Conservation (phyloP, 257 asterid species). For the Vinca minor region DNA sequence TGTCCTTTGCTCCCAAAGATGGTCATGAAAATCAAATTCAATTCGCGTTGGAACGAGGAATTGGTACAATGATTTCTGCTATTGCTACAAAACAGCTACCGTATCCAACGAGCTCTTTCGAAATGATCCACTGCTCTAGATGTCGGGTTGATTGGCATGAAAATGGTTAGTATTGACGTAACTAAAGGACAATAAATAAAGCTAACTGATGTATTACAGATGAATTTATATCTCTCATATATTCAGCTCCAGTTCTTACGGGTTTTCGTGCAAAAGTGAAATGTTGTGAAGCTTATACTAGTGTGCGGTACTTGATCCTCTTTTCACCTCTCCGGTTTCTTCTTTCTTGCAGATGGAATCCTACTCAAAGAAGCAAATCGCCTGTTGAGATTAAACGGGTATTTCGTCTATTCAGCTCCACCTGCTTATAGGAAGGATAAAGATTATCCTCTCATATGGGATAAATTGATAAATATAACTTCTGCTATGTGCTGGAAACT, state of each 20-base stretch:
- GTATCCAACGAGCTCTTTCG: constrained; percentile 75
- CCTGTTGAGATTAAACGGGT: constrained; percentile 63
- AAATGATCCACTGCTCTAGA: constrained; percentile 94
- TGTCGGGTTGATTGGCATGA: constrained; percentile 91
- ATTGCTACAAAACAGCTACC: constrained; percentile 77
- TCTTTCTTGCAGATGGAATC: constrained; percentile 64
- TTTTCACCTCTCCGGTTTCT: not conserved
- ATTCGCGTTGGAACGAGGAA: constrained; percentile 87
- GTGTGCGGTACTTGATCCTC: not conserved
- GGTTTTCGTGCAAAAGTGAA: not conserved
- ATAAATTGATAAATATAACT: constrained; percentile 58
- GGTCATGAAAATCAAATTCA: constrained; percentile 95
- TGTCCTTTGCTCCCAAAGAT: constrained; percentile 95
- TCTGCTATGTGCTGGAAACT: constrained; percentile 98
- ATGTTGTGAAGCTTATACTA: not conserved
- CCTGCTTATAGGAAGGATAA: constrained; percentile 91
- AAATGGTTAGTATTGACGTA: constrained; percentile 48
- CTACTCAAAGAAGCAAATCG: constrained; percentile 81
- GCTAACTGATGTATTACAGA: not conserved
- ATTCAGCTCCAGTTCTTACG: not conserved
- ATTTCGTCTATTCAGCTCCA: constrained; percentile 91
- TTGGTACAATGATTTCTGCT: constrained; percentile 79
- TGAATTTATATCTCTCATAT: not conserved
- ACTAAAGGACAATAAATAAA: not conserved
- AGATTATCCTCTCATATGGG: constrained; percentile 78